Evolutionary conservation across 179 eudicot species (phyloP).

Genomic region (Heliamphora pulchella): DNA sequence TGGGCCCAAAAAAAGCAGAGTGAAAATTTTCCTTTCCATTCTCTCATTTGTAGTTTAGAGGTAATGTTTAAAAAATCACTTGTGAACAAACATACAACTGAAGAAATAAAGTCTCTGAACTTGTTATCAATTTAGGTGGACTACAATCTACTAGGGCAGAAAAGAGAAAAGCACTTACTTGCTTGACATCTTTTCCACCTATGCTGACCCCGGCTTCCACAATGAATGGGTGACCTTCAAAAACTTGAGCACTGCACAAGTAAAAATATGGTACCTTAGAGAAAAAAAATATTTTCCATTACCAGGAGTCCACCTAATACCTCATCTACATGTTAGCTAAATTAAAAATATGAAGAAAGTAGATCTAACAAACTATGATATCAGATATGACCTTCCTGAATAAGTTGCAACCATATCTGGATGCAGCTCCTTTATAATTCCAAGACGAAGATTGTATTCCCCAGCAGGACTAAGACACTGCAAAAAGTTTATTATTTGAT

Average conservation of each 20-base stretch:
- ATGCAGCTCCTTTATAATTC: slow-evolving; percentile 94
- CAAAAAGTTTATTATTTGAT: slow-evolving; percentile 17
- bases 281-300: neutral
- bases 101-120: neutral
- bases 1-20: slow-evolving; percentile 1
- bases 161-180: slow-evolving; percentile 40
- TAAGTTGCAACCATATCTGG: slow-evolving; percentile 99
- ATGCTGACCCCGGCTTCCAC: slow-evolving; percentile 97
- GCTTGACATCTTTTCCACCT: slow-evolving; percentile 99
- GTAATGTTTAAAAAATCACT: neutral
- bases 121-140: neutral
- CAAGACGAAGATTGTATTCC: slow-evolving; percentile 95
- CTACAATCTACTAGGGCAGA: neutral
- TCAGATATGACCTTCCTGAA: slow-evolving; percentile 77
- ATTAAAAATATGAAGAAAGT: slow-evolving; percentile 1
- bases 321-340: neutral
- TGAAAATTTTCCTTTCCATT: neutral
- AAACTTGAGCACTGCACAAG: slow-evolving; percentile 82
- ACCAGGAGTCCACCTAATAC: neutral
- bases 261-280: neutral
- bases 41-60: neutral
- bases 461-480: slow-evolving; percentile 99
- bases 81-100: neutral
- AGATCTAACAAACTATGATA: slow-evolving; percentile 1
- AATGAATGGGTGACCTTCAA: slow-evolving; percentile 96